Evolutionary conservation across 1,284 basidiomycete species (phyloP), one percentile per base, ranked within the genome.

Genomic region (Leccinum fuscescens): DNA sequence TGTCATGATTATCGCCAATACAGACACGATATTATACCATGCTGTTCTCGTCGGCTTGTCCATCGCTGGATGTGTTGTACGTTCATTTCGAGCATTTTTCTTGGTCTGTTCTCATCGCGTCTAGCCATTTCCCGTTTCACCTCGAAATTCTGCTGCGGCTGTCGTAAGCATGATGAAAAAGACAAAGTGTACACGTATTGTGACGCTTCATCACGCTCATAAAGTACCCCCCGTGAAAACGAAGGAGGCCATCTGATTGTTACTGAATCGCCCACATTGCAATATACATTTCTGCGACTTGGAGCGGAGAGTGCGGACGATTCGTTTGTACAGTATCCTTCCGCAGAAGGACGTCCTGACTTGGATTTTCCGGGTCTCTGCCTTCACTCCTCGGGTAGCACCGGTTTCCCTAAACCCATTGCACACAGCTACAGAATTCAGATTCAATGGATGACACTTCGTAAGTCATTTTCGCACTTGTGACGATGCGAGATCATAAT

Each of bases 311-410:
- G 56, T 3, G 24, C 56, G 1, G 20, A 60, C 1, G 64, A 77
- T 56, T 20, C 62, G 0, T 78, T 78, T 52, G 17, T 53, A n/a
- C 64, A 59, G 0, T 78, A 77, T 58, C 72, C 71, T 5, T 35
- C 50, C 3, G 14, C 60, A 3, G 4, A 39, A 4, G 22, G 27
- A 4, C 59, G 59, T 7, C 66, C 70, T 3, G 52, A 60, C 6
- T 17, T 59, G 31, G 56, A 65, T 14, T 68, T 69, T 20, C 56
- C 64, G 3, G 62, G 62, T 7, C 39, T 73, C 11, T 77, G 74
- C n/a, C 53, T 76, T 6, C 77, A 77, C 53, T 78, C 77, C 2
- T 77, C 75, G 0, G 75, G 77, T 4, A 77, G 74, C 35, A 78
- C 75, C 0, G 76, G 77, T 76, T 76, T 33, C 31, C 31, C 31